Base-by-base conservation (phyloP, 768 basidiomycete species). In the Pleurotus sapidus region DNA sequence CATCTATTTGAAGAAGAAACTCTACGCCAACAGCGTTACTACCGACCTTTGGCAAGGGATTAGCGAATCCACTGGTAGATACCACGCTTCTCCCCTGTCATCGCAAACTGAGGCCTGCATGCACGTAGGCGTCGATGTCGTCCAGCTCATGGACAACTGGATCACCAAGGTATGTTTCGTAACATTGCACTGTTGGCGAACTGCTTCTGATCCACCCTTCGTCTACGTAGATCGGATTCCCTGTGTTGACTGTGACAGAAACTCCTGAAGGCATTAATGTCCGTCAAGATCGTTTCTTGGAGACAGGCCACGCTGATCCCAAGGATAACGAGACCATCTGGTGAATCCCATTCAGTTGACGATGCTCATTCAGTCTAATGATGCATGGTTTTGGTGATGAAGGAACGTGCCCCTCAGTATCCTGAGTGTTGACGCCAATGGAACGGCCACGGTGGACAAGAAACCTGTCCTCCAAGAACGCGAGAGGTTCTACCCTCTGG, bases 271-370 rank as follows among this genome's bases (percentile, higher is more conserved):
- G 88, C 8, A 86, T 99, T 63, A 80, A 77, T 56, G 79, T 98
- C 55, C 84, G 86, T 34, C 97, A 98, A 72, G 91, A 97, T 68
- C 82, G 97, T 17, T 98, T 97, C 81, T 76, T 98, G 47, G 89
- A 92, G 67, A 90, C 88, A 0, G 95, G 94, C 0, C 81, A 80
- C 59, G 86, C 84, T 7, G 84, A 87, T 64, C 82, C 84, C 8
- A 84, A 91, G 67, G 91, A 97, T 58, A 93, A 97, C 64, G 77
- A 93, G 69, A 95, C 91, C 1, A 78, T 92, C 58, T 98, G 95
- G 95, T 89, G 60, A 14, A 68, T 60, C 50, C 5, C 20, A 9
- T 34, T 11, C 30, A 34, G 8, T 34, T 34, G 30, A 55, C 17
- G 23, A 20, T 46, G 55, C 46, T 18, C 17, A 15, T 1, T 30